These are phyloP conservation scores for Phytophthora melonis DNA, from an alignment of 352 stramenopile species.

Conservation along the genomic window DNA sequence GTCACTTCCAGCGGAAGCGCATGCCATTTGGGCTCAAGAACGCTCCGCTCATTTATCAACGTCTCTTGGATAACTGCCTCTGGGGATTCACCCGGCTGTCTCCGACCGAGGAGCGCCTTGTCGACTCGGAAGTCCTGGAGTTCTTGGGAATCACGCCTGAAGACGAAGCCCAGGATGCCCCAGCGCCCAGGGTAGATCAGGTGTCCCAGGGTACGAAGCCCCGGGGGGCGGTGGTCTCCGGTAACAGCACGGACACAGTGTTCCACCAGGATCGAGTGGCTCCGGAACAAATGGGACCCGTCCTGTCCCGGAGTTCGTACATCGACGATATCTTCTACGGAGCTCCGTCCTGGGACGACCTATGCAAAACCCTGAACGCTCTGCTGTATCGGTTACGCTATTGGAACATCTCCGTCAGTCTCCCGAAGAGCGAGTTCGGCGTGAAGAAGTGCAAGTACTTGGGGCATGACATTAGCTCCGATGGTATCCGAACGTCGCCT, in stretches of 20 bases:
- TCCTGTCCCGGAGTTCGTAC: slow-evolving; percentile 23
- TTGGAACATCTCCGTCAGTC: slow-evolving; percentile 32
- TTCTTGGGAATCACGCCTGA: not conserved
- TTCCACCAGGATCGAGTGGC: slow-evolving; percentile 15
- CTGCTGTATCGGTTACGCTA: slow-evolving; percentile 28
- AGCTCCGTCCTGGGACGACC: slow-evolving; percentile 8
- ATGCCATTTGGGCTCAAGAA: slow-evolving; percentile 5
- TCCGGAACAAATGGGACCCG: slow-evolving; percentile 20
- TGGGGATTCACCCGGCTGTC: slow-evolving; percentile 14
- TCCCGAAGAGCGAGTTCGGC: slow-evolving; percentile 35
- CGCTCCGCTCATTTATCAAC: slow-evolving; percentile 4
- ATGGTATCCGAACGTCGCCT: slow-evolving; percentile 16
- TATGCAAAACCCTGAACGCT: slow-evolving; percentile 11
- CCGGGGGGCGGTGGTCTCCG: not conserved
- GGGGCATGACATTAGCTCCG: slow-evolving; percentile 15
- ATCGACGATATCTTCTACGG: slow-evolving; percentile 39
- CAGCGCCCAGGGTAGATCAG: not conserved
- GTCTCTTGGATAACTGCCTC: slow-evolving; percentile 13
- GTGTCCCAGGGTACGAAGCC: not conserved
- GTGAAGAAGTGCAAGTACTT: slow-evolving; percentile 20
- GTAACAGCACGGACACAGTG: slow-evolving; percentile 10
- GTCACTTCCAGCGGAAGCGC: slow-evolving; percentile 32
- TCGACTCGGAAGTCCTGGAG: slow-evolving; percentile 5
- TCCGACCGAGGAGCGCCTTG: not conserved
- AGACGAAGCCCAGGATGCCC: not conserved